Evolutionary conservation across 805 yeast genomes (phyloP).

Genomic region (Saturnispora bothae): DNA sequence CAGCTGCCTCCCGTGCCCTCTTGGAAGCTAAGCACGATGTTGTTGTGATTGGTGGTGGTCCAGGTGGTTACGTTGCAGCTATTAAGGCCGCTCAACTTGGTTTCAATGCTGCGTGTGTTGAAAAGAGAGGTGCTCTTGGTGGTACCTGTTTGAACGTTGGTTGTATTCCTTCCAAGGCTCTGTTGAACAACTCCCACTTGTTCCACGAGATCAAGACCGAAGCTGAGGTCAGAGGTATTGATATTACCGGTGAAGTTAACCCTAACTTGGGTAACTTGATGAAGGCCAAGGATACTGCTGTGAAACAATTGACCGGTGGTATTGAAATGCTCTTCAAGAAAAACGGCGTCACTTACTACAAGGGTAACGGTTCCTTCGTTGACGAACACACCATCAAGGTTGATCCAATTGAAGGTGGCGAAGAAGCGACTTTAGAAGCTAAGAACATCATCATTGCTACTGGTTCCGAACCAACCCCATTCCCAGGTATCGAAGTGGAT

Average conservation of each 20-base stretch:
- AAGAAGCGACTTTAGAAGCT: slow-evolving; percentile 62
- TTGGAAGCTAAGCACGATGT: slow-evolving; percentile 53
- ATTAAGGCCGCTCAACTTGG: slow-evolving; percentile 98
- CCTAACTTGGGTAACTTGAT: slow-evolving; percentile 73
- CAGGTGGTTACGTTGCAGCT: slow-evolving; percentile 99
- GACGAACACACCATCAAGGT: slow-evolving; percentile 72
- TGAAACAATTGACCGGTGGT: slow-evolving; percentile 84
- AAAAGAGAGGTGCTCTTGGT: slow-evolving; percentile 91
- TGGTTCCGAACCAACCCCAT: slow-evolving; percentile 96
- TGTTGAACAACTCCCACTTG: slow-evolving; percentile 87
- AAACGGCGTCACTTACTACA: slow-evolving; percentile 87
- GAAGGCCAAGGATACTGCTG: slow-evolving; percentile 88
- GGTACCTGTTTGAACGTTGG: slow-evolving; percentile 99
- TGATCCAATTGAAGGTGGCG: slow-evolving; percentile 78
- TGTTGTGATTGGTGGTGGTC: slow-evolving; percentile 97
- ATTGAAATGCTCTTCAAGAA: slow-evolving; percentile 91
- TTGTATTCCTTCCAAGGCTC: slow-evolving; percentile 95
- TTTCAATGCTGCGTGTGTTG: slow-evolving; percentile 88
- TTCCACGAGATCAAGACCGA: slow-evolving; percentile 85
- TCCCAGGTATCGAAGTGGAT: slow-evolving; percentile 95
- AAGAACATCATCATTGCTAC: slow-evolving; percentile 92
- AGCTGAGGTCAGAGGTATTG: slow-evolving; percentile 81
- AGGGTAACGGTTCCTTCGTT: slow-evolving; percentile 84
- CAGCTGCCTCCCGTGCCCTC: slow-evolving; percentile 20
- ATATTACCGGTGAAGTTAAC: slow-evolving; percentile 55